Percentiles rank a stretch among this genome's conserved stretches.
Evolutionary conservation across 371 early-diverging fungal species (phyloP).

Genomic region (Umbelopsis sp.): DNA sequence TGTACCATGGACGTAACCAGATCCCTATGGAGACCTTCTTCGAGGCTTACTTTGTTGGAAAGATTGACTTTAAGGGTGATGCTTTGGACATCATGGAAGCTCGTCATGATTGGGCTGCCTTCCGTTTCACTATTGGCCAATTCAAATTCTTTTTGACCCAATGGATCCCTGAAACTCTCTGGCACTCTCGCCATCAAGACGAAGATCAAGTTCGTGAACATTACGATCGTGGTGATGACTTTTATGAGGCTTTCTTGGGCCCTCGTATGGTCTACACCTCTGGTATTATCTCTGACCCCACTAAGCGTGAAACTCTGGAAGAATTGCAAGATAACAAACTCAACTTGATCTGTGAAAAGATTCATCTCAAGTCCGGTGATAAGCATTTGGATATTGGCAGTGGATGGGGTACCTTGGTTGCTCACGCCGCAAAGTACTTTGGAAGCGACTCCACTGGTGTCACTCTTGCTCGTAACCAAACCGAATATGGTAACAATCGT

Average conservation of each 20-base stretch:
- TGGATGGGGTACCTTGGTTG: conserved; percentile 96
- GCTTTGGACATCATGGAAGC: conserved; percentile 86
- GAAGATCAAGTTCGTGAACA: conserved; percentile 96
- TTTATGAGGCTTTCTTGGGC: conserved; percentile 94
- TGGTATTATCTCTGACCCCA: conserved; percentile 82
- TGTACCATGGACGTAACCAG: conserved; percentile 79
- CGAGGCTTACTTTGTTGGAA: conserved; percentile 93
- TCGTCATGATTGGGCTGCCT: conserved; percentile 94
- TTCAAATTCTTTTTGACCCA: conserved; percentile 91
- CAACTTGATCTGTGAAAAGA: conserved; percentile 84
- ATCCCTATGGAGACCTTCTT: conserved; percentile 97
- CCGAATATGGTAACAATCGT: conserved; percentile 84
- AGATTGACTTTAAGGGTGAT: conserved; percentile 92
- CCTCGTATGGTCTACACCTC: conserved; percentile 95
- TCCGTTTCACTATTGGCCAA: conserved; percentile 84
- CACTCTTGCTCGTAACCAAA: conserved; percentile 91
- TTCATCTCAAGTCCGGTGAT: conserved; percentile 88
- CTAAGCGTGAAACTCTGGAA: conserved; percentile 85
- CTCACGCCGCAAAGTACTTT: conserved; percentile 89
- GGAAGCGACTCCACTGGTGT: conserved; percentile 91
- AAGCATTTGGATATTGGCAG: conserved; percentile 96
- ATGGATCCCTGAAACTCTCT: conserved; percentile 94
- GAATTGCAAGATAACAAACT: conserved; percentile 95
- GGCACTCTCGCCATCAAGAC: conserved; percentile 96
- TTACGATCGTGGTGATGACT: conserved; percentile 98